Evolutionary conservation across 768 basidiomycete genomes (phyloP).

Genomic region (Pseudohyphozyma bogoriensis): DNA sequence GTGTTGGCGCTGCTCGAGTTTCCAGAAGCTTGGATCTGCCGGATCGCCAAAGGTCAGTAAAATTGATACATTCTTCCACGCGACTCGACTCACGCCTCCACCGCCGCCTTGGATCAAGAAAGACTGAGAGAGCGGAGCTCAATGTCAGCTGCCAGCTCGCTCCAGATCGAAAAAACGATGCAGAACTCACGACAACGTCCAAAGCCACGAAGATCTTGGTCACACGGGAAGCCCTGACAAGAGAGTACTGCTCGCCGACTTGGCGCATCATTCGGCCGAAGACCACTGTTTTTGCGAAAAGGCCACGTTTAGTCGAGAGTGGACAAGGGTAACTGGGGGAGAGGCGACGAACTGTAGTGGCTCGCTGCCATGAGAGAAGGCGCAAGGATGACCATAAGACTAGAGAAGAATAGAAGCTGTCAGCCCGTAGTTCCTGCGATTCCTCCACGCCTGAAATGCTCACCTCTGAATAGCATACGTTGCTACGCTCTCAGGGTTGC

Average conservation of each 20-base stretch:
- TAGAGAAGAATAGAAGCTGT: too few relatives aligned
- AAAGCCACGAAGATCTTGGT: conserved; percentile 8
- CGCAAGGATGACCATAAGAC: conserved; percentile 21
- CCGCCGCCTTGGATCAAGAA: conserved; percentile 25
- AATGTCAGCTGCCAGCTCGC: not conserved
- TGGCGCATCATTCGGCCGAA: conserved; percentile 19
- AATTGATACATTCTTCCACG: too few relatives aligned
- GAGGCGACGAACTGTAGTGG: conserved; percentile 11
- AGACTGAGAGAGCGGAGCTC: not conserved
- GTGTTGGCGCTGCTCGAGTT: conserved; percentile 8
- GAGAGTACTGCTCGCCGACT: conserved; percentile 18
- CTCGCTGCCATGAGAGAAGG: conserved; percentile 19
- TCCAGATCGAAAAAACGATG: too few relatives aligned
- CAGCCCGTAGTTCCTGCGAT: too few relatives aligned
- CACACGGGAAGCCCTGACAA: conserved; percentile 11
- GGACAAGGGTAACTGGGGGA: too few relatives aligned
- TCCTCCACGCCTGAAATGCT: too few relatives aligned
- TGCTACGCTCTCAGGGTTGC: too few relatives aligned
- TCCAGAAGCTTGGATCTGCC: conserved; percentile 13
- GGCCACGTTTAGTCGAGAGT: too few relatives aligned
- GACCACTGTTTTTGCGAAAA: too few relatives aligned
- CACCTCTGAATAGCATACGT: too few relatives aligned
- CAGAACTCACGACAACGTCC: not conserved
- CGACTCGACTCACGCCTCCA: not conserved
- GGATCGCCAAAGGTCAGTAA: too few relatives aligned